Conservation (phyloP, 768 basidiomycete genomes). For the Serendipita sp. region DNA sequence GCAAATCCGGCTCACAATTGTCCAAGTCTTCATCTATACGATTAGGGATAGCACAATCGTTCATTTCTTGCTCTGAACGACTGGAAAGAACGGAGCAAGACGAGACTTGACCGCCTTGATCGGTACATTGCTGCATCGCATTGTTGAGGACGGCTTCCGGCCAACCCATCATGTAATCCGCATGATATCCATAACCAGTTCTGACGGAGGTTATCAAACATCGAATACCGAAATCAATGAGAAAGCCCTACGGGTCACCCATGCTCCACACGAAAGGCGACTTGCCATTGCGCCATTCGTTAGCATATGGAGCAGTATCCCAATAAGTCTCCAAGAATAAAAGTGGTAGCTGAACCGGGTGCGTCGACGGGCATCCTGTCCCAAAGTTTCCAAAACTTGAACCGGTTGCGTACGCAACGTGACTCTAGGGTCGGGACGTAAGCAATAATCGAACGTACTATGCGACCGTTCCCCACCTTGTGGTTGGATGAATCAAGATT, state of each 20-base stretch:
- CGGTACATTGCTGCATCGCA: constrained; percentile 9
- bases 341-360: constrained; percentile 10
- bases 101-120: constrained; percentile 2
- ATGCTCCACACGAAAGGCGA: constrained; percentile 11
- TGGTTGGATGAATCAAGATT: constrained; percentile 11
- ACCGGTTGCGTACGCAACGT: constrained; percentile 8
- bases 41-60: constrained; percentile 10
- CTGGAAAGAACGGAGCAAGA: constrained; percentile 7
- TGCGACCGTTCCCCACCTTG: not conserved
- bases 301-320: constrained; percentile 10
- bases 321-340: constrained; percentile 12
- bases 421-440: constrained; percentile 23
- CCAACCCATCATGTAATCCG: constrained; percentile 12
- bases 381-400: constrained; percentile 13
- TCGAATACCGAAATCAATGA: not conserved
- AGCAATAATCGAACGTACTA: constrained; percentile 11
- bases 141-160: constrained; percentile 1
- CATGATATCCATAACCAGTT: constrained; percentile 11
- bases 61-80: constrained; percentile 10
- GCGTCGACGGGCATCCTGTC: constrained; percentile 11
- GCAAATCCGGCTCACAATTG: constrained; percentile 1
- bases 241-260: constrained; percentile 10
- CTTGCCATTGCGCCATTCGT: constrained; percentile 11
- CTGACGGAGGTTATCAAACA: not conserved
- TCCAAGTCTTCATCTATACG: constrained; percentile 10